Evolutionary conservation across 2,329 filamentous ascomycete species (phyloP), one percentile per base, ranked within the genome.

Genomic region (Corynespora cassiicola): DNA sequence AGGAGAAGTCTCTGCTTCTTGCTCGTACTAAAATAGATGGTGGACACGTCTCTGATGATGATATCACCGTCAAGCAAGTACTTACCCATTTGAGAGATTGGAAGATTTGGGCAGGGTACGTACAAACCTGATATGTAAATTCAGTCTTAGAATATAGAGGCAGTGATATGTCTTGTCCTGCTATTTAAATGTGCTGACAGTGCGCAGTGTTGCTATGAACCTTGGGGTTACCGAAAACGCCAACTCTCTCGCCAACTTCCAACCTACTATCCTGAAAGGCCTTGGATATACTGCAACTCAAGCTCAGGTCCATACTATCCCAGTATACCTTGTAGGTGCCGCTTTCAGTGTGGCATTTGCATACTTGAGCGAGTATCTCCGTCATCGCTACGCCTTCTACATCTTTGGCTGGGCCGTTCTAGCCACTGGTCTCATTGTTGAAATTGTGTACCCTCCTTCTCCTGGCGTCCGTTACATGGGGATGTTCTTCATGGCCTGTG

Each of bases 91-190:
- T 82, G n/a, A 59, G 73, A 21, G 78, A 78, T 58, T 82, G 61
- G 79, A 81, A 71, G 78, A 79, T 69, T 73, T 78, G 58, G 74
- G 76, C 37, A 75, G 78, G 58, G 77, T 76, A 6, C n/a, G n/a
- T n/a, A n/a, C n/a, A n/a, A n/a, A n/a, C n/a, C n/a, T n/a, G 12
- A 4, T 16, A 15, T 18, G 5, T 25, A 23, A 17, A 18, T n/a
- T 20, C 28, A 23, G n/a, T n/a, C n/a, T n/a, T n/a, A n/a, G n/a
- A 25, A 24, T 28, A 12, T 24, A 18, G 22, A 24, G 22, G 8
- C 74, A 76, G 61, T 79, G 19, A 2, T 6, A 22, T 15, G n/a
- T n/a, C n/a, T n/a, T n/a, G n/a, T n/a, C n/a, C n/a, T n/a, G n/a
- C n/a, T n/a, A n/a, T n/a, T 28, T 17, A 11, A 8, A 29, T 14